These are phyloP conservation scores for Mollisiaceae sp. DNA, from an alignment of 2,329 filamentous ascomycete species.

Conservation along the genomic window DNA sequence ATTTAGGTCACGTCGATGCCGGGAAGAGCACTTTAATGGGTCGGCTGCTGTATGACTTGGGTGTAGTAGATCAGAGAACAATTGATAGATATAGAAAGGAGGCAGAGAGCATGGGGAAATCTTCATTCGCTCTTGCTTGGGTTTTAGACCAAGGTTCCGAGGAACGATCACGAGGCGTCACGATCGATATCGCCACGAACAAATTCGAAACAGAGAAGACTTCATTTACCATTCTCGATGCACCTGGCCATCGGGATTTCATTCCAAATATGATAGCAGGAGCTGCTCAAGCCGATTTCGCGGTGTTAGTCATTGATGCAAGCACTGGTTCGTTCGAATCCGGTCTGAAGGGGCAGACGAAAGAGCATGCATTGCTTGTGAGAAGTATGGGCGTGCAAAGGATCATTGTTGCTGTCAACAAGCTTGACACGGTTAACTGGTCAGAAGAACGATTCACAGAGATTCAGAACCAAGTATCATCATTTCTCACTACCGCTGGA, in stretches of 20 bases:
- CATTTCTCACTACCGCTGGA: constrained; percentile 81
- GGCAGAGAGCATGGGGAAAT: constrained; percentile 89
- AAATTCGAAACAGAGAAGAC: constrained; percentile 90
- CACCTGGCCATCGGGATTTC: constrained; percentile 93
- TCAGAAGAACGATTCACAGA: constrained; percentile 81
- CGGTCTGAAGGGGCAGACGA: constrained; percentile 89
- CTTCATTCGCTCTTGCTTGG: constrained; percentile 96
- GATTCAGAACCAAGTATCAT: constrained; percentile 80
- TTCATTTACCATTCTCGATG: constrained; percentile 91
- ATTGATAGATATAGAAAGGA: constrained; percentile 88
- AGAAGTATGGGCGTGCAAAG: constrained; percentile 89
- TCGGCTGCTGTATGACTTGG: constrained; percentile 85
- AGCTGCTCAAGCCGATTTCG: constrained; percentile 94
- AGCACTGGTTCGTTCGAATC: constrained; percentile 91
- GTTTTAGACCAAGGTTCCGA: constrained; percentile 92
- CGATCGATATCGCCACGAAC: constrained; percentile 95
- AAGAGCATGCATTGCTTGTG: constrained; percentile 88
- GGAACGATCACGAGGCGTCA: constrained; percentile 88
- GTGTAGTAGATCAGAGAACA: constrained; percentile 85
- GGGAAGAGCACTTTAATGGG: constrained; percentile 99
- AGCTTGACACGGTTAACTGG: constrained; percentile 89
- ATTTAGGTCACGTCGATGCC: constrained; percentile 88
- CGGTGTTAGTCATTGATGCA: constrained; percentile 91
- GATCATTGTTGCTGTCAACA: constrained; percentile 92
- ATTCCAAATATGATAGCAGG: constrained; percentile 99